Evolutionary conservation across 164 flowering plant species (phyloP), one percentile per base, ranked within the genome.

Genomic region (Nymphaea thermarum): DNA sequence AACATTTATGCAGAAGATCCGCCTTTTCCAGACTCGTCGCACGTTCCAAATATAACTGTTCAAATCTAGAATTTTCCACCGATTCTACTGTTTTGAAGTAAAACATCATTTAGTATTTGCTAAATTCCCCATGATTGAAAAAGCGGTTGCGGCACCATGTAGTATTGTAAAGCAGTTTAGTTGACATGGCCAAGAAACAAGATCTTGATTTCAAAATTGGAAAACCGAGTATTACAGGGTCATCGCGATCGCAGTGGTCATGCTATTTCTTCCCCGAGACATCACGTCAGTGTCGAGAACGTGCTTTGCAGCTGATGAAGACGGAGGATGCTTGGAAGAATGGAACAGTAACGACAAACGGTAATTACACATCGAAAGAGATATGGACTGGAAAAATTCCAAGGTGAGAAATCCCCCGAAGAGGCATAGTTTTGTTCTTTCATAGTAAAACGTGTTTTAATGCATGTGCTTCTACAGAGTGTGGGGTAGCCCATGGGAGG

Each of bases 181-280:
- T 25, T 25, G 36, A 25, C 36, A 25, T 25, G 36, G 36, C 36
- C 36, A 25, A 25, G 36, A 25, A n/a, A 25, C 36, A 25, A 25
- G 36, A 12, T 7, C 70, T 41, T 67, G 36, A 25, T 25, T 25
- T 25, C 1, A 25, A 0, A 25, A 25, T 25, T 25, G 36, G 36
- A 25, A 25, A 25, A 25, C 36, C 36, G 36, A 25, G 36, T 5
- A 75, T 15, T 73, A 15, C 66, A 94, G 98, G 95, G 73, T 62
- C 81, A 57, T 79, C 82, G 5, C 90, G 87, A 25, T 78, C 88
- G 61, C 80, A 79, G 60, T 94, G 99, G 99, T 85, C 93, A 15
- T 94, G 99, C 80, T 94, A 94, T 76, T 94, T 94, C 81, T 80
- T 88, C 67, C 97, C 91, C 0, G 99, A 94, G 75, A 91, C 99